Percentiles rank a stretch among this genome's conserved stretches.
Evolutionary conservation across 2,329 filamentous ascomycete species (phyloP).

Genomic region (Verticillium zaregamsianum): DNA sequence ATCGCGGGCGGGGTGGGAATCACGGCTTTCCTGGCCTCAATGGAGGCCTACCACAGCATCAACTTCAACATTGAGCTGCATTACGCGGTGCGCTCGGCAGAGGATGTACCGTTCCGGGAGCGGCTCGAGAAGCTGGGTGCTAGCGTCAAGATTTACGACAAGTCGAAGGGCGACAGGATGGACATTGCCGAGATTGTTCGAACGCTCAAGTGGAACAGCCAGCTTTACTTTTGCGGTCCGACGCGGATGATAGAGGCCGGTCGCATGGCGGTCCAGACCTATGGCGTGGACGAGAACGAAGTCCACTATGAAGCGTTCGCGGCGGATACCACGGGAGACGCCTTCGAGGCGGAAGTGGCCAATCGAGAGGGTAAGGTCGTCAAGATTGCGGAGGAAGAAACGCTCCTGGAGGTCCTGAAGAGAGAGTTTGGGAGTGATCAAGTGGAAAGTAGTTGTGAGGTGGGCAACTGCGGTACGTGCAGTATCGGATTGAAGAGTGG

Average conservation of each 20-base stretch:
- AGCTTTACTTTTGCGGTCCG: slow-evolving; percentile 60
- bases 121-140: slow-evolving; percentile 36
- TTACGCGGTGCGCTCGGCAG: slow-evolving; percentile 49
- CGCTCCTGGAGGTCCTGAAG: slow-evolving; percentile 43
- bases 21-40: slow-evolving; percentile 56
- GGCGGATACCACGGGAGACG: slow-evolving; percentile 49
- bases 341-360: slow-evolving; percentile 53
- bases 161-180: slow-evolving; percentile 44
- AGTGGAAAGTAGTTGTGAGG: slow-evolving; percentile 46
- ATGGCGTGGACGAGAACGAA: slow-evolving; percentile 41
- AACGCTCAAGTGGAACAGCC: slow-evolving; percentile 45
- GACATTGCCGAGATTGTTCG: slow-evolving; percentile 43
- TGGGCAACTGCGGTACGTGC: slow-evolving; percentile 52
- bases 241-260: slow-evolving; percentile 51
- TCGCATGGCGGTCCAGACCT: slow-evolving; percentile 30
- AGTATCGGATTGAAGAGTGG: slow-evolving; percentile 37
- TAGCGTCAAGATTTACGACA: slow-evolving; percentile 48
- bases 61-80: slow-evolving; percentile 51
- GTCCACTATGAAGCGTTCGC: slow-evolving; percentile 59
- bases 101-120: slow-evolving; percentile 52
- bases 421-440: slow-evolving; percentile 33
- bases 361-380: slow-evolving; percentile 35
- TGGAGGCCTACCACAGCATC: slow-evolving; percentile 35
- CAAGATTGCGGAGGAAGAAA: slow-evolving; percentile 43
- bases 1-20: slow-evolving; percentile 63